phyloP scores from a whole-genome alignment of 176 grass and related monocot genomes.

The Melocanna baccifera region DNA sequence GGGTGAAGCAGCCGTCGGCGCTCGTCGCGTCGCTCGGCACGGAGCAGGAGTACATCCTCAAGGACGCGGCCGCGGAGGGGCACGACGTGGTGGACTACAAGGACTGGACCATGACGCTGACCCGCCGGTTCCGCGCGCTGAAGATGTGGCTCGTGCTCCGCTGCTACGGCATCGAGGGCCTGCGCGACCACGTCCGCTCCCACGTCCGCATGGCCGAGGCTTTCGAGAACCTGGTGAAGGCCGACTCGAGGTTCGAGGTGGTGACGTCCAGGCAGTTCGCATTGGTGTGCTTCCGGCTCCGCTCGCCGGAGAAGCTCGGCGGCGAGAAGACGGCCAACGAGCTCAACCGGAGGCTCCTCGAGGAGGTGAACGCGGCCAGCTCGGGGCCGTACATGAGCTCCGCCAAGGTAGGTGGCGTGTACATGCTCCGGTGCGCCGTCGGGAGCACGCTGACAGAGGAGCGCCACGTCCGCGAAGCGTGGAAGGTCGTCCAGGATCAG shows the following conservation, averaged over 20 bases:
- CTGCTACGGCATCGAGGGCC: conserved; percentile 55
- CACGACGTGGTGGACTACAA: conserved; percentile 71
- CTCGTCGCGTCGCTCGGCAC: conserved; percentile 55
- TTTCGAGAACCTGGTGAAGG: conserved; percentile 53
- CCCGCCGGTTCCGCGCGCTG: conserved; percentile 60
- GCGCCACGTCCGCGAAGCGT: conserved; percentile 47
- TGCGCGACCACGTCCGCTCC: conserved; percentile 45
- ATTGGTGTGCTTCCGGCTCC: conserved; percentile 59
- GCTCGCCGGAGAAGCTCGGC: conserved; percentile 17
- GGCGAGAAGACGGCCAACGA: conserved; percentile 37
- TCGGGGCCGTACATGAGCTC: conserved; percentile 61
- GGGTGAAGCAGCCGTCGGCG: conserved; percentile 30
- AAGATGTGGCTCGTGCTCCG: conserved; percentile 79
- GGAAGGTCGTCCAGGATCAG: conserved; percentile 52
- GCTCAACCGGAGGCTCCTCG: conserved; percentile 53
- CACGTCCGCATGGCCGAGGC: conserved; percentile 49
- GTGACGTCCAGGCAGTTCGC: conserved; percentile 48
- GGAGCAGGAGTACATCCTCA: conserved; percentile 62
- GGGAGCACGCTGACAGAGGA: conserved; percentile 61
- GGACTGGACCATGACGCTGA: conserved; percentile 66
- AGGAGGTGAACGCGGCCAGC: conserved; percentile 39
- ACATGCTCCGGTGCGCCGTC: conserved; percentile 59
- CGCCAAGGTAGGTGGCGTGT: conserved; percentile 47
- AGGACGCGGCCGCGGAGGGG: conserved; percentile 34
- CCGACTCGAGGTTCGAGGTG: conserved; percentile 65